A percentile compares a stretch with the other conserved stretches of the same genome.
Conservation (phyloP, 139 green algal species). For the Limnomonas spitsbergensis region DNA sequence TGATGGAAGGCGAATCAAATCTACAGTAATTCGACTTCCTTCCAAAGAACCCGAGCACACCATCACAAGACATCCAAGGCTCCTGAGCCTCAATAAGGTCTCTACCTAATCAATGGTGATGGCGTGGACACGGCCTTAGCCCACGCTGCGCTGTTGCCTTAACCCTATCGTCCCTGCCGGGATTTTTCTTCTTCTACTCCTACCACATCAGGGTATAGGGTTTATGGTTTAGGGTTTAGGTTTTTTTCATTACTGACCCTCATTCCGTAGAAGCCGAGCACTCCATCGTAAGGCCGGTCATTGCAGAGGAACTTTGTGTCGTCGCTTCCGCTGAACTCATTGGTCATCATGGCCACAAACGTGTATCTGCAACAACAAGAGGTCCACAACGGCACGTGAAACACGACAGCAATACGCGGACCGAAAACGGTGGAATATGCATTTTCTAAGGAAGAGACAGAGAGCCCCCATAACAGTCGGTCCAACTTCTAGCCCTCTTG, state of each 20-base stretch:
- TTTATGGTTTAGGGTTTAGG: no score
- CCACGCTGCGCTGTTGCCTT: not conserved
- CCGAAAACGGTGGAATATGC: not conserved
- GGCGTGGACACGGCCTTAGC: no score
- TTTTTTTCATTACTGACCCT: no score
- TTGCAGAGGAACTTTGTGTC: not conserved
- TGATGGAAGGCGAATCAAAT: no score
- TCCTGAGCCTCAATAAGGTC: no score
- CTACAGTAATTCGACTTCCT: no score
- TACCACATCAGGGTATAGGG: no score
- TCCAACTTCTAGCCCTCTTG: no score
- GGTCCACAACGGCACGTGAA: not conserved
- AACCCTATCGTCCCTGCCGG: not conserved
- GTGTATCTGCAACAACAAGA: not conserved
- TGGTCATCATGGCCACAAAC: not conserved
- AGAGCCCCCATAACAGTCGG: no score
- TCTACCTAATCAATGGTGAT: not conserved
- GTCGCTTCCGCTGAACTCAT: not conserved
- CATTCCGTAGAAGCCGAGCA: not conserved
- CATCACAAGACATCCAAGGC: no score
- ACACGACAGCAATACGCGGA: not conserved
- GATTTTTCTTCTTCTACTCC: not conserved
- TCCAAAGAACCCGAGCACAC: no score
- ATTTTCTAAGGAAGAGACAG: not conserved
- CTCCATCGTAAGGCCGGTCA: not conserved